A percentile compares a stretch with the other conserved stretches of the same genome.
Evolutionary conservation across 23 red algal species (phyloP).

Genomic region (Gracilaria vermiculophylla): DNA sequence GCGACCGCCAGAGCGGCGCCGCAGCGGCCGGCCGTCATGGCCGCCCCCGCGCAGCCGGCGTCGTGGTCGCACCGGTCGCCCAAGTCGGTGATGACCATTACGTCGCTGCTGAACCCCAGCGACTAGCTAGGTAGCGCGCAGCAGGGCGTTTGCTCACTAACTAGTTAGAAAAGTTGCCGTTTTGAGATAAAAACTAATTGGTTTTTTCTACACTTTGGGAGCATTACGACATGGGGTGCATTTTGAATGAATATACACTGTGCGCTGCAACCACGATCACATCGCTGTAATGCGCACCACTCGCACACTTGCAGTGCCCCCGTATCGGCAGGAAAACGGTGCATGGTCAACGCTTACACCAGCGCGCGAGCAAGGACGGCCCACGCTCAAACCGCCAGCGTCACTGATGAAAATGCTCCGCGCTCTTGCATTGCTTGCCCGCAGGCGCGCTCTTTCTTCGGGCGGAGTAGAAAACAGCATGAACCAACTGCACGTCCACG

Average conservation of each 20-base stretch:
- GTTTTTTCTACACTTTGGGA: not conserved
- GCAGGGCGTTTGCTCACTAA: not conserved
- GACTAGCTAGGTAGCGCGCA: not conserved
- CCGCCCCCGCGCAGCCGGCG: not conserved
- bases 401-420: not conserved
- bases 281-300: not conserved
- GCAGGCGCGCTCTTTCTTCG: not conserved
- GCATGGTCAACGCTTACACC: not conserved
- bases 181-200: conserved; percentile 19
- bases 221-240: not conserved
- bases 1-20: not conserved
- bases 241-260: not conserved
- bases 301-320: not conserved
- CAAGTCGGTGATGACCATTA: conserved; percentile 23
- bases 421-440: not conserved
- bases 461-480: not conserved
- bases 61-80: not conserved
- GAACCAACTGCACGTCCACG: not conserved
- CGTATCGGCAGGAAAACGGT: not conserved
- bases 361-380: too few relatives aligned
- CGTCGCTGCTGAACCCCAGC: conserved; percentile 9
- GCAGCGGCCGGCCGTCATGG: not conserved
- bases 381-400: not conserved
- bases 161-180: not conserved
- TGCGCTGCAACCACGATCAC: not conserved